These are phyloP conservation scores for Adiantum capillusveneris DNA, from an alignment of 75 land plant species.

Conservation along the genomic window DNA sequence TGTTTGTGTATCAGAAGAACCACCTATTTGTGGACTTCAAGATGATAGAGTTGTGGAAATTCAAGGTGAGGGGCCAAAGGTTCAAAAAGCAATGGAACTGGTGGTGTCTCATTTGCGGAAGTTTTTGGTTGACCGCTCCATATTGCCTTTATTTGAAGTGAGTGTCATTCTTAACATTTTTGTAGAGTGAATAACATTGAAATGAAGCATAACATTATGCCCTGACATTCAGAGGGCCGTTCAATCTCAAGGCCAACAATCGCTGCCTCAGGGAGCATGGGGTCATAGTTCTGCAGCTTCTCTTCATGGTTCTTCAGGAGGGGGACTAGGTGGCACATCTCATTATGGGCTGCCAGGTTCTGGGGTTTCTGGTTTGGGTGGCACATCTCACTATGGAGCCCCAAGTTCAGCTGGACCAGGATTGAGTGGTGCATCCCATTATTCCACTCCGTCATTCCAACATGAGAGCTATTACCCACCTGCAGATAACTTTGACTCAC, in stretches of 20 bases:
- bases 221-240: background rate
- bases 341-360: no score
- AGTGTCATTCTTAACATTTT: slow-evolving; percentile 12
- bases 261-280: background rate
- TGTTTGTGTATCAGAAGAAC: slow-evolving; percentile 17
- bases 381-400: no score
- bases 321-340: no score
- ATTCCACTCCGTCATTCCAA: background rate
- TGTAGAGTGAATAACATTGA: no score
- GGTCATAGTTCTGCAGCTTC: background rate
- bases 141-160: slow-evolving; percentile 25
- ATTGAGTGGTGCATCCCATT: slow-evolving; percentile 4
- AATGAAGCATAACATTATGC: background rate
- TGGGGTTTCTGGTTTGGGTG: no score
- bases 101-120: slow-evolving; percentile 22
- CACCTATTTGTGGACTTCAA: slow-evolving; percentile 24
- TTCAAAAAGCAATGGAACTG: slow-evolving; percentile 29
- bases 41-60: slow-evolving; percentile 34
- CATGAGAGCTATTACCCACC: slow-evolving; percentile 1
- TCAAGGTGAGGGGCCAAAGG: slow-evolving; percentile 20
- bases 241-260: background rate
- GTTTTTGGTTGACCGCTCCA: slow-evolving; percentile 24
- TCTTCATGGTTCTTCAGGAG: background rate
- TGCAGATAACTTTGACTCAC: slow-evolving; percentile 1
- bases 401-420: background rate